A percentile compares a stretch with the other conserved stretches of the same genome.
Evolutionary conservation across 805 yeast genomes (phyloP).

Genomic region (Candida gorgasii): DNA sequence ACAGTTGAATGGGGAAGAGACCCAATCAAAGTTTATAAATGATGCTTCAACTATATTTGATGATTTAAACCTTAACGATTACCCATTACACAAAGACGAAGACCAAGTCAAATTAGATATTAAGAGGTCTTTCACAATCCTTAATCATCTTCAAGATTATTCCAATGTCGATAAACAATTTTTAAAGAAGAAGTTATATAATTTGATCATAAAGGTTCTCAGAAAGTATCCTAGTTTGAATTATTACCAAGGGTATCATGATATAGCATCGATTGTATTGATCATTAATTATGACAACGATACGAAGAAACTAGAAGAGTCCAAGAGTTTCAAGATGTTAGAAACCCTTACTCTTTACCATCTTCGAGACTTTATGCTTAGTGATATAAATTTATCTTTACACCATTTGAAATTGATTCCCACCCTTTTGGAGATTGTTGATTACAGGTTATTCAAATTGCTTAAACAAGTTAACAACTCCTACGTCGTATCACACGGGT

Average conservation of each 20-base stretch:
- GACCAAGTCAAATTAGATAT: conserved; percentile 80
- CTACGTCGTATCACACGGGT: conserved; percentile 67
- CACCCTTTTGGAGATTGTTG: conserved; percentile 51
- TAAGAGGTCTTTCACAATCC: conserved; percentile 60
- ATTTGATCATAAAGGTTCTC: conserved; percentile 54
- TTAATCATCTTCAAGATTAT: conserved; percentile 30
- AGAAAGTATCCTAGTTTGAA: conserved; percentile 60
- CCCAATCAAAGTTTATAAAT: not conserved
- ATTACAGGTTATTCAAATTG: conserved; percentile 42
- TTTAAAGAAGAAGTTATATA: conserved; percentile 43
- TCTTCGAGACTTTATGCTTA: conserved; percentile 84
- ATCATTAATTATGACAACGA: conserved; percentile 44
- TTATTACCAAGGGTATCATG: conserved; percentile 95
- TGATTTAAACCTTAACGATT: conserved; percentile 25
- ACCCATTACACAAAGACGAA: conserved; percentile 65
- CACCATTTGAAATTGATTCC: conserved; percentile 70
- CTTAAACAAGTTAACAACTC: conserved; percentile 40
- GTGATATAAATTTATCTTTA: conserved; percentile 63
- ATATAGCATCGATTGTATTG: conserved; percentile 68
- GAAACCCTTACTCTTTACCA: conserved; percentile 59
- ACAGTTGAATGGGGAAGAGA: conserved; percentile 19
- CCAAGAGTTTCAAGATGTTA: conserved; percentile 44
- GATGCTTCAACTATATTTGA: conserved; percentile 17
- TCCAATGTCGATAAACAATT: conserved; percentile 29
- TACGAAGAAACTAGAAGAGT: conserved; percentile 22